A percentile compares a stretch with the other conserved stretches of the same genome.
These are phyloP conservation scores for Lentinula guzmanii DNA, from an alignment of 768 basidiomycete genomes.

Conservation along the genomic window DNA sequence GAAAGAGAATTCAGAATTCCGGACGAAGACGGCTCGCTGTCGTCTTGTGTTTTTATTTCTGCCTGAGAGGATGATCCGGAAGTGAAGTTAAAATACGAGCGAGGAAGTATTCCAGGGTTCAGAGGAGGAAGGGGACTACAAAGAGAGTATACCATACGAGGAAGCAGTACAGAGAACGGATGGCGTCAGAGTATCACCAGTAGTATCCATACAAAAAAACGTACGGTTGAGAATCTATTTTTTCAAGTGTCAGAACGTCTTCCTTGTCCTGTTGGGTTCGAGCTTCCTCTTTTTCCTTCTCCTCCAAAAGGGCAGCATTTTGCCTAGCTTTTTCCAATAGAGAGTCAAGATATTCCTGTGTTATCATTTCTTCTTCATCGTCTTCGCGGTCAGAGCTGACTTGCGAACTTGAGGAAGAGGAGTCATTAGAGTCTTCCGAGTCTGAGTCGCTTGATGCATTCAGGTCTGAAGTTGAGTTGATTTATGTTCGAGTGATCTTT, in stretches of 20 bases:
- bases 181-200: background rate
- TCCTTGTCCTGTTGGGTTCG: slow-evolving; percentile 29
- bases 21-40: slow-evolving; percentile 14
- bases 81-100: slow-evolving; percentile 48
- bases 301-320: slow-evolving; percentile 30
- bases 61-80: background rate
- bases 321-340: slow-evolving; percentile 57
- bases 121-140: slow-evolving; percentile 56
- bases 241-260: slow-evolving; percentile 47
- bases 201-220: background rate
- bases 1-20: slow-evolving; percentile 36
- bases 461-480: background rate
- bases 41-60: background rate
- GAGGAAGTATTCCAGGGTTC: slow-evolving; percentile 60
- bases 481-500: background rate
- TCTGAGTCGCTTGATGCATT: slow-evolving; percentile 16
- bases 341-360: slow-evolving; percentile 55
- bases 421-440: slow-evolving; percentile 28
- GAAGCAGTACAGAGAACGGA: background rate
- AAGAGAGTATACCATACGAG: background rate
- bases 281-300: slow-evolving; percentile 22
- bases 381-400: slow-evolving; percentile 21
- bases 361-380: slow-evolving; percentile 34
- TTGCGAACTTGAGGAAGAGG: slow-evolving; percentile 12
- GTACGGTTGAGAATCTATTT: slow-evolving; percentile 14